Conservation (phyloP, 352 stramenopile species). For the Globisporangium acanthophoron region DNA sequence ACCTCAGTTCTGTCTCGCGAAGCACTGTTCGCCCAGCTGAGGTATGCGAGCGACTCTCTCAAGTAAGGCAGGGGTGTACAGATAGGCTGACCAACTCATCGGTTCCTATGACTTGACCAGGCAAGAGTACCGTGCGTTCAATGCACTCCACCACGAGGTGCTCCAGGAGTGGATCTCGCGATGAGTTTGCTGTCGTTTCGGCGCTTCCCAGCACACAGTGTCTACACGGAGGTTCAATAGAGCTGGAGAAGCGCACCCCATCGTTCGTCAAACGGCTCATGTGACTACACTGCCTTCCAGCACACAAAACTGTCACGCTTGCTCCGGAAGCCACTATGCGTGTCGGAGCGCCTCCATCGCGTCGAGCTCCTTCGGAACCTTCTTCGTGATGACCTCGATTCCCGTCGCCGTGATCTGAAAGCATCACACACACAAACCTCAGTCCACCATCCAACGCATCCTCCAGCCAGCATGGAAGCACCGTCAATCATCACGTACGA, state of each 20-base stretch:
- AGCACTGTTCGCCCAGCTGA: conserved; percentile 5
- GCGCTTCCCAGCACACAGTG: neutral
- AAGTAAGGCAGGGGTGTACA: neutral
- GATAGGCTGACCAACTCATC: neutral
- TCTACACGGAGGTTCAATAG: neutral
- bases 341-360: conserved; percentile 57
- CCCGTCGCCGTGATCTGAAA: conserved; percentile 63
- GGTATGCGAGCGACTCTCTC: neutral
- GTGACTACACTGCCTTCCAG: neutral
- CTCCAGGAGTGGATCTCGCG: conserved; percentile 33
- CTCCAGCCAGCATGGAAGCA: neutral
- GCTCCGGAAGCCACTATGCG: conserved; percentile 6
- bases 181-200: neutral
- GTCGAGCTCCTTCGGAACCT: conserved; percentile 62
- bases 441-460: neutral
- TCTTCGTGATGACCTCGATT: conserved; percentile 68
- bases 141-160: conserved; percentile 34
- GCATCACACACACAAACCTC: conserved; percentile 1
- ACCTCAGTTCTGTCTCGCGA: conserved; percentile 1
- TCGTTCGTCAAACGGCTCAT: neutral
- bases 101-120: conserved; percentile 7
- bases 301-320: neutral
- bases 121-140: conserved; percentile 43
- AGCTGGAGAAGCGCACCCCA: neutral
- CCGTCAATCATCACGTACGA: conserved; percentile 50